phyloP scores from a whole-genome alignment of 441 rosid species.

The Erodium trifolium region DNA sequence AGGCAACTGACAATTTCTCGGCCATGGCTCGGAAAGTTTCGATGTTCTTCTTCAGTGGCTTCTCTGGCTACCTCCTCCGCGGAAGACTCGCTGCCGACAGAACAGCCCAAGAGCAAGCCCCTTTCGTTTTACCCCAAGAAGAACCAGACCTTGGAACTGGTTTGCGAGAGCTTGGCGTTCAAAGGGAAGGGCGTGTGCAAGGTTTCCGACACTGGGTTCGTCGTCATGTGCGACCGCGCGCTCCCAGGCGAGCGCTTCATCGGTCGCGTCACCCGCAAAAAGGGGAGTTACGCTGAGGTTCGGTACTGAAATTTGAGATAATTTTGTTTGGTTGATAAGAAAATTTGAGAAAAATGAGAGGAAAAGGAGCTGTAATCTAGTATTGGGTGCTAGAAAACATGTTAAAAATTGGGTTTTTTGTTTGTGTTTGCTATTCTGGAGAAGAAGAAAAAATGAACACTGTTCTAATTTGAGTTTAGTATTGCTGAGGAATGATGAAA shows the following conservation, averaged over 20 bases:
- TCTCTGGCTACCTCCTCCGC: neutral
- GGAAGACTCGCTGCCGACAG: neutral
- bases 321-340: no score
- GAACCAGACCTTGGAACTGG: slow-evolving; percentile 71
- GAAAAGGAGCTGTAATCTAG: no score
- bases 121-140: slow-evolving; percentile 60
- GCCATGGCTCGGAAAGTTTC: neutral
- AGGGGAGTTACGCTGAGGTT: slow-evolving; percentile 30
- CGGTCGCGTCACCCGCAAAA: slow-evolving; percentile 73
- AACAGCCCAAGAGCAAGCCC: slow-evolving; percentile 13
- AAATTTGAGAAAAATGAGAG: no score
- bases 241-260: slow-evolving; percentile 85
- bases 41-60: neutral
- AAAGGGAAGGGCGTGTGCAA: slow-evolving; percentile 83
- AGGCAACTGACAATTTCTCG: slow-evolving; percentile 2
- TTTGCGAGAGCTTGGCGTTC: slow-evolving; percentile 76
- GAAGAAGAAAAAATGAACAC: neutral
- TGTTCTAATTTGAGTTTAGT: neutral
- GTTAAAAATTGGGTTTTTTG: no score
- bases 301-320: no score
- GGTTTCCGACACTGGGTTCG: slow-evolving; percentile 71
- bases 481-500: no score
- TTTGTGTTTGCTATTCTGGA: no score
- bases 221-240: slow-evolving; percentile 80
- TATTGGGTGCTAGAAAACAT: no score